Conservation (phyloP, 495 filamentous ascomycete species). For the Penicillium psychrofluorescens region DNA sequence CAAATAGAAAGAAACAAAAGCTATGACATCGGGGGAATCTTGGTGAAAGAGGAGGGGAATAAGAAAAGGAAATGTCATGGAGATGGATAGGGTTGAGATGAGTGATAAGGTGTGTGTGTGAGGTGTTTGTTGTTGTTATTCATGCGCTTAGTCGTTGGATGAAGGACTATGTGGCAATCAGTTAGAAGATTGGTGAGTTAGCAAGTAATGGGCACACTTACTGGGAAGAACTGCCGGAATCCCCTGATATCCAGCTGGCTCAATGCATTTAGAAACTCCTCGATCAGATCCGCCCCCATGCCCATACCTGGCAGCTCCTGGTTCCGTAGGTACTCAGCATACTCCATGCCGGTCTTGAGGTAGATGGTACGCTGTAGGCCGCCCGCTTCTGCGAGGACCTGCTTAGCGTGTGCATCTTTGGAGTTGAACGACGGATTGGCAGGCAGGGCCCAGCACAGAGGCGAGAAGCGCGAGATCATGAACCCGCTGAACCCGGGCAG, state of each 20-base stretch:
- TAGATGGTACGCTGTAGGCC: conserved; percentile 80
- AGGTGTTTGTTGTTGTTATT: conserved; percentile 4
- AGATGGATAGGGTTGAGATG: neutral
- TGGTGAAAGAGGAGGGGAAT: conserved; percentile 22
- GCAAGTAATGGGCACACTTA: conserved; percentile 14
- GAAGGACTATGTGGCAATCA: conserved; percentile 23
- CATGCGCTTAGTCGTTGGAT: conserved; percentile 44
- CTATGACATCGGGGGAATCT: conserved; percentile 36
- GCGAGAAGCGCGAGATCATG: conserved; percentile 81
- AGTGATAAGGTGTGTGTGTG: neutral
- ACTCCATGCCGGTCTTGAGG: conserved; percentile 66
- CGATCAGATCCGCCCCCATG: conserved; percentile 41
- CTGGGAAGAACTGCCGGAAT: conserved; percentile 50
- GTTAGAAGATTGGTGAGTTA: conserved; percentile 2
- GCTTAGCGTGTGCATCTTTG: conserved; percentile 75
- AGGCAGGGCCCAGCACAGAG: conserved; percentile 80
- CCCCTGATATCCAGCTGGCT: conserved; percentile 43
- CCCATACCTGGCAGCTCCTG: conserved; percentile 48
- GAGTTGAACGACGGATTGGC: conserved; percentile 68
- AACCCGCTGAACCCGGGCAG: conserved; percentile 91
- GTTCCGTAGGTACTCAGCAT: conserved; percentile 47
- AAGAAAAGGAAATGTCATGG: conserved; percentile 13
- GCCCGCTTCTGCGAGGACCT: conserved; percentile 79
- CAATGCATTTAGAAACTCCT: conserved; percentile 49
- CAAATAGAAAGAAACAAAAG: conserved; percentile 8